Conservation (phyloP, 257 asterid genomes). For the Plantago elongata region DNA sequence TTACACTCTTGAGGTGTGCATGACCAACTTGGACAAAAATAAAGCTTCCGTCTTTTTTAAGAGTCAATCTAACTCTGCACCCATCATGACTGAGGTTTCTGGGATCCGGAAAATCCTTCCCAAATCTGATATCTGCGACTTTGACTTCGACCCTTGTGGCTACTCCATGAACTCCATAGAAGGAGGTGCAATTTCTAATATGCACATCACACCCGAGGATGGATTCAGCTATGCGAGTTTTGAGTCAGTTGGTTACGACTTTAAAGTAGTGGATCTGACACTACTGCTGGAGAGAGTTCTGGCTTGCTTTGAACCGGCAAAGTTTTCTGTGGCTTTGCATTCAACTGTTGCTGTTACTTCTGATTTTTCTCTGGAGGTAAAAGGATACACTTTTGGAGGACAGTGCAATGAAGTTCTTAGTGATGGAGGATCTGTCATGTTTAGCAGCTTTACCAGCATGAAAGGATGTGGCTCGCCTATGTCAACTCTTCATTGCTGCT, state of each 20-base stretch:
- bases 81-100: constrained; percentile 56
- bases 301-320: constrained; percentile 63
- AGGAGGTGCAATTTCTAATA: constrained; percentile 57
- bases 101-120: constrained; percentile 75
- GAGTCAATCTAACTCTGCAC: constrained; percentile 52
- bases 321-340: constrained; percentile 65
- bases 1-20: constrained; percentile 79
- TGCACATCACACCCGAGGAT: constrained; percentile 77
- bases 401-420: constrained; percentile 46
- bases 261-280: constrained; percentile 33
- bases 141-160: constrained; percentile 82
- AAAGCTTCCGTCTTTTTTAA: constrained; percentile 65
- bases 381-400: constrained; percentile 47
- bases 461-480: constrained; percentile 59
- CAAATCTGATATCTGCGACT: constrained; percentile 58
- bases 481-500: constrained; percentile 52
- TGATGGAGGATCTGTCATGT: constrained; percentile 45
- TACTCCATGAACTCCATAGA: constrained; percentile 82
- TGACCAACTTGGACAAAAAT: constrained; percentile 66
- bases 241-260: constrained; percentile 71
- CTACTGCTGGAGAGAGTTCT: constrained; percentile 57
- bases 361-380: constrained; percentile 26
- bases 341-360: constrained; percentile 34
- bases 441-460: constrained; percentile 38
- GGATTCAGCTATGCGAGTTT: constrained; percentile 90